A percentile compares a stretch with the other conserved stretches of the same genome.
Conservation (phyloP, 805 yeast genomes). For the Candida alai region DNA sequence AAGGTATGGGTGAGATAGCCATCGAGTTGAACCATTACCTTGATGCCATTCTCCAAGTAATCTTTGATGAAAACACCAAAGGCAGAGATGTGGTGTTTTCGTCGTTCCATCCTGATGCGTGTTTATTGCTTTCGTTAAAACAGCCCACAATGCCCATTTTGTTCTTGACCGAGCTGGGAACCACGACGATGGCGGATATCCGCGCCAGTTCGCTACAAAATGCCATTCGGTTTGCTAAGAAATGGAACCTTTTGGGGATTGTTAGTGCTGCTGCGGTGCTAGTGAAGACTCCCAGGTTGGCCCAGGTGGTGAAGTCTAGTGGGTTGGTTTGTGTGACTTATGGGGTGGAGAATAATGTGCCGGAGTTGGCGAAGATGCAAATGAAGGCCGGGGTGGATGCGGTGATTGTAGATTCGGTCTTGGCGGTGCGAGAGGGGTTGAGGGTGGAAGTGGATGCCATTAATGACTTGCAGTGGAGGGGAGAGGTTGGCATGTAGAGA, state of each 20-base stretch:
- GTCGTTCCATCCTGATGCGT: slow-evolving; percentile 92
- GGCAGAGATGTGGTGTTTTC: slow-evolving; percentile 88
- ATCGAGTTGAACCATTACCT: slow-evolving; percentile 84
- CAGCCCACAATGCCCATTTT: slow-evolving; percentile 92
- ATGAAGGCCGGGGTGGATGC: slow-evolving; percentile 97
- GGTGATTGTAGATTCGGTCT: slow-evolving; percentile 92
- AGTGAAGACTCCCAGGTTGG: slow-evolving; percentile 84
- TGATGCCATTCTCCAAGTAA: slow-evolving; percentile 76
- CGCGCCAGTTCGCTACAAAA: slow-evolving; percentile 85
- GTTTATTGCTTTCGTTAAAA: slow-evolving; percentile 78
- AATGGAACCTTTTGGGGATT: slow-evolving; percentile 88
- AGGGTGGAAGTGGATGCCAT: slow-evolving; percentile 29
- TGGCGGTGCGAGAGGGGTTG: slow-evolving; percentile 86
- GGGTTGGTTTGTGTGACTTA: slow-evolving; percentile 93
- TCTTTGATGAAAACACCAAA: slow-evolving; percentile 67
- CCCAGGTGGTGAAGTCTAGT: slow-evolving; percentile 83
- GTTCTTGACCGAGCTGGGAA: slow-evolving; percentile 86
- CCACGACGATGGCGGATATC: slow-evolving; percentile 80
- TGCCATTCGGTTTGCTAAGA: slow-evolving; percentile 84
- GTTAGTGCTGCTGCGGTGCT: slow-evolving; percentile 87
- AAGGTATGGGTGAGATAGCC: slow-evolving; percentile 81
- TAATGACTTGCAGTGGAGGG: too few relatives aligned
- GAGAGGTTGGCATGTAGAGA: neutral
- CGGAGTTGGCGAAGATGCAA: slow-evolving; percentile 77
- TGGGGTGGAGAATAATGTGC: slow-evolving; percentile 80